phyloP scores from a whole-genome alignment of 2,329 filamentous ascomycete species.

The Sporothrix luriei region DNA sequence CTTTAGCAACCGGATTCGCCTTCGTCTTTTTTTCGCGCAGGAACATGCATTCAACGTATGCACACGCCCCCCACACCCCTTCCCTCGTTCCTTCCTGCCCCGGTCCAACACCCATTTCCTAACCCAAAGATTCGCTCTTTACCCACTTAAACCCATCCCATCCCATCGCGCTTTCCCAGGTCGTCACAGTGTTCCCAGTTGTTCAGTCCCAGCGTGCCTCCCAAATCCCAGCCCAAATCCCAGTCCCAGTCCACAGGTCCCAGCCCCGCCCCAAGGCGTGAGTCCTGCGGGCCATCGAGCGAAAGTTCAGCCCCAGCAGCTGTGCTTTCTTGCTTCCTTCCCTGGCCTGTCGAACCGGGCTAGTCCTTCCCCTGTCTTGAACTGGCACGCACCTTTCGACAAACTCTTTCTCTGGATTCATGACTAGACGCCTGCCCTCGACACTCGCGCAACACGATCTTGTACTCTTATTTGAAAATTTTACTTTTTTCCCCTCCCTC shows the following conservation, averaged over 20 bases:
- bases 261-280: background rate
- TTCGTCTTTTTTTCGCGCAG: constrained; percentile 1
- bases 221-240: background rate
- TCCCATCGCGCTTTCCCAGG: constrained; percentile 27
- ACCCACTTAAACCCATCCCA: constrained; percentile 31
- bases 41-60: constrained; percentile 28
- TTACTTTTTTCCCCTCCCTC: background rate
- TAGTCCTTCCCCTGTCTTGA: constrained; percentile 8
- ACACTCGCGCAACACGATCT: constrained; percentile 4
- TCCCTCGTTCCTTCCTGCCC: constrained; percentile 18
- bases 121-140: constrained; percentile 31
- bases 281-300: background rate
- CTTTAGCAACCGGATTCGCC: background rate
- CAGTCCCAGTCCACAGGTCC: constrained; percentile 12
- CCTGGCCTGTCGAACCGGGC: constrained; percentile 1
- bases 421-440: constrained; percentile 33
- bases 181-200: constrained; percentile 1
- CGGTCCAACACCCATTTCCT: constrained; percentile 30
- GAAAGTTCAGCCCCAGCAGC: constrained; percentile 9
- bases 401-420: constrained; percentile 29
- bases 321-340: constrained; percentile 15
- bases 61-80: constrained; percentile 28
- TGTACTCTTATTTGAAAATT: constrained; percentile 22
- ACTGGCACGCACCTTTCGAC: constrained; percentile 25
- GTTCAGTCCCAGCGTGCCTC: constrained; percentile 30